Conservation (phyloP, 768 basidiomycete genomes). For the Crucibulum laeve region DNA sequence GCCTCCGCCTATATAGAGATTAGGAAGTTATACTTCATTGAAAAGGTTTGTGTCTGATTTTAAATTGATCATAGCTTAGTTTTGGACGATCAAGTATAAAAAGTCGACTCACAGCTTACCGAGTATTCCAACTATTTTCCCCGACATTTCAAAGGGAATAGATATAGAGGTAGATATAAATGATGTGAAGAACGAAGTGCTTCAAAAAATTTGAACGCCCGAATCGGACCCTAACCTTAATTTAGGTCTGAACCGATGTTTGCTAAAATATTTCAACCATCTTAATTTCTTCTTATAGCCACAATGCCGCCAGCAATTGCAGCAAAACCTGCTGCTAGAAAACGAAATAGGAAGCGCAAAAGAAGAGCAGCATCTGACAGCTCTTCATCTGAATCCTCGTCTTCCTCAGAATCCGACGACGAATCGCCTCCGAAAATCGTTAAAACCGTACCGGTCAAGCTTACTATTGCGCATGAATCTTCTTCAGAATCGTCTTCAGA, state of each 20-base stretch:
- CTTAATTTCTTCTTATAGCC: not conserved
- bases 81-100: not conserved
- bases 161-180: no score
- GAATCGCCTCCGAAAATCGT: conserved; percentile 3
- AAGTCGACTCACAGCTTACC: conserved; percentile 39
- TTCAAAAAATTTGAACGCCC: no score
- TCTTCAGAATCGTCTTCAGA: conserved; percentile 21
- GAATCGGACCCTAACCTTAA: no score
- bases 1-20: conserved; percentile 70
- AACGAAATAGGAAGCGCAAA: conserved; percentile 39
- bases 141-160: conserved; percentile 26
- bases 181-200: no score
- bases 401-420: conserved; percentile 15
- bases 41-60: not conserved
- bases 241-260: no score
- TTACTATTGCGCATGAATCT: conserved; percentile 16
- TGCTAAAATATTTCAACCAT: not conserved
- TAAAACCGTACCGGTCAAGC: conserved; percentile 3
- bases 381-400: conserved; percentile 18
- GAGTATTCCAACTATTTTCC: conserved; percentile 46
- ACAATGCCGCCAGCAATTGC: conserved; percentile 19
- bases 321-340: conserved; percentile 24
- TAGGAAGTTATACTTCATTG: conserved; percentile 3
- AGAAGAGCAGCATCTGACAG: conserved; percentile 30
- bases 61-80: not conserved